phyloP scores from a whole-genome alignment of 257 asterid species.

The Ballota nigra region DNA sequence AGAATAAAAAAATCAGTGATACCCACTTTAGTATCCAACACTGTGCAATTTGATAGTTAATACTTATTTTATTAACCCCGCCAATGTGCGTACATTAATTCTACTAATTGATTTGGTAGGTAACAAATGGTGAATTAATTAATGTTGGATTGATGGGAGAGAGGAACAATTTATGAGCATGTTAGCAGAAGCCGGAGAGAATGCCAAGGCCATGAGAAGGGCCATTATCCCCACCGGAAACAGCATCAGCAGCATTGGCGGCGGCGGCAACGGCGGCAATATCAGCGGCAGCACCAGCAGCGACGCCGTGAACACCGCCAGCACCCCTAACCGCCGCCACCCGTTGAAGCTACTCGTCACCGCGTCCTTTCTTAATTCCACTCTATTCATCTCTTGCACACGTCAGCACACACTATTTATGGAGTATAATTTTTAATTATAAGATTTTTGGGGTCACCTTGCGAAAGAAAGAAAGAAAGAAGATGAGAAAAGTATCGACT shows the following conservation, averaged over 20 bases:
- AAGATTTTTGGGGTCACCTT: neutral
- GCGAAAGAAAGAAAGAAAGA: neutral
- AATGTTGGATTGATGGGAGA: neutral
- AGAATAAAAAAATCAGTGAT: too few species aligned
- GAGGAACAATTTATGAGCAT: constrained; percentile 16
- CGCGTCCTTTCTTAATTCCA: neutral
- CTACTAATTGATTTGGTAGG: neutral
- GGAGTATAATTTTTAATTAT: neutral
- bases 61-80: too few species aligned
- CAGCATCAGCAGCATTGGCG: constrained; percentile 48
- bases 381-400: neutral
- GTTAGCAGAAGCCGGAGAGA: constrained; percentile 30
- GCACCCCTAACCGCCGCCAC: constrained; percentile 31
- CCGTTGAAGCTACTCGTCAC: constrained; percentile 19
- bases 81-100: too few species aligned
- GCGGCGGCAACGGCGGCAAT: constrained; percentile 48
- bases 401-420: neutral
- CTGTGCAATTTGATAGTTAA: too few species aligned
- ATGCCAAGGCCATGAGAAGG: constrained; percentile 43
- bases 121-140: neutral
- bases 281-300: constrained; percentile 41
- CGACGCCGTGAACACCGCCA: constrained; percentile 32
- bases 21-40: too few species aligned
- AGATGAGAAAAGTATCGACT: neutral
- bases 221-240: constrained; percentile 57